Conservation (phyloP, 2,329 filamentous ascomycete species). For the Fusarium miscanthi region DNA sequence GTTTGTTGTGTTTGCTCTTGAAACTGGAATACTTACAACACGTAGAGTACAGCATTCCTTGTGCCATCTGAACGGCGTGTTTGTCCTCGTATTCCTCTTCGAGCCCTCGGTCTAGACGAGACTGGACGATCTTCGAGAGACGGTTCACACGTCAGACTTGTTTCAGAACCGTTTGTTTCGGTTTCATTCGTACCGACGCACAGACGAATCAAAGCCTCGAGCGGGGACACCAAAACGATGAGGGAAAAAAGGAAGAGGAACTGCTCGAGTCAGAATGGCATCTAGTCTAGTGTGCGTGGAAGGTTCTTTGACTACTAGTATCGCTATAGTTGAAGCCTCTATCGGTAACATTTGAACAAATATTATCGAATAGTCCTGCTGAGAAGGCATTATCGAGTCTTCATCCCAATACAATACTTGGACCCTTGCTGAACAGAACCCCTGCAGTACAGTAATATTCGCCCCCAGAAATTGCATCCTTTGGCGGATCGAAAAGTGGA, state of each 20-base stretch:
- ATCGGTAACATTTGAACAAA: background rate
- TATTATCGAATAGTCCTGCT: background rate
- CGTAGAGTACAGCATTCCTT: background rate
- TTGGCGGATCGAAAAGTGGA: constrained; percentile 35
- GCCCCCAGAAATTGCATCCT: constrained; percentile 25
- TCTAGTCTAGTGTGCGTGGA: background rate
- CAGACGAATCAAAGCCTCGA: constrained; percentile 14
- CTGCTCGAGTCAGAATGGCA: constrained; percentile 10
- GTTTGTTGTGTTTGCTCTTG: constrained; percentile 32
- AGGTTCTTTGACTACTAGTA: background rate
- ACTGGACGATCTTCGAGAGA: background rate
- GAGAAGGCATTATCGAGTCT: background rate
- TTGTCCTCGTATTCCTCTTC: constrained; percentile 16
- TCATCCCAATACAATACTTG: constrained; percentile 11
- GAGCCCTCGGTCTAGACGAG: background rate
- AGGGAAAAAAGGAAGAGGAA: background rate
- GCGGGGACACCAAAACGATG: constrained; percentile 12
- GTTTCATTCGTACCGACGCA: constrained; percentile 29
- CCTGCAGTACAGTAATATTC: constrained; percentile 1
- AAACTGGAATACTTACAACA: constrained; percentile 17
- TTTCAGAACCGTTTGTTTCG: constrained; percentile 41
- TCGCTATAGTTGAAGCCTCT: background rate
- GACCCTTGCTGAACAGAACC: constrained; percentile 7
- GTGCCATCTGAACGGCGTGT: constrained; percentile 3
- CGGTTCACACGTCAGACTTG: constrained; percentile 24